Base-by-base conservation (phyloP, 1,284 basidiomycete genomes). In the Ustilago bromivora region DNA sequence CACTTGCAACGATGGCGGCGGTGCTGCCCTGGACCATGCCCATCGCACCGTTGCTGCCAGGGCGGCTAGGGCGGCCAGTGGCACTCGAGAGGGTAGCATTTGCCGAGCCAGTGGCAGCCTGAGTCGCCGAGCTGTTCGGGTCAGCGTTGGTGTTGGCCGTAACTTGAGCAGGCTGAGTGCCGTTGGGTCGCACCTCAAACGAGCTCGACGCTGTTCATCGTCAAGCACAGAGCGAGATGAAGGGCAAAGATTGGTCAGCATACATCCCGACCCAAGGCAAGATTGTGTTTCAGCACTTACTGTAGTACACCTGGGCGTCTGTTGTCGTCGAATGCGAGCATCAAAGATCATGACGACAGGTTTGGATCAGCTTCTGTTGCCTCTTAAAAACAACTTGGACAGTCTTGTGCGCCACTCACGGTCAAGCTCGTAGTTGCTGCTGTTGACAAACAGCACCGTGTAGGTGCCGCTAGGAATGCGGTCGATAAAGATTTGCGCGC, bases 361-460 rank as follows among this genome's bases (percentile, higher is more conserved):
- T 4, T 15, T 11, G 34, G 31, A 35, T 53, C 59, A 61, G 36
- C 17, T 11, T 23, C 10, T 23, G 31, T 17, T n/a, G 49, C 34
- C 23, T 28, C 23, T 3, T 28, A 28, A 28, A 28, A 28, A 3
- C 23, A 23, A 23, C 23, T 3, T 23, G 23, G 2, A 49, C 5
- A 31, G 3, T 41, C 19, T 17, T 36, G 10, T 19, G 12, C 4
- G 15, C 8, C n/a, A 64, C 61, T 51, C 56, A 64, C 53, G 53
- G 53, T 78, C 76, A 23, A 78, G 72, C 71, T 75, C 34, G 58
- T 78, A 78, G 69, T 78, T 78, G 76, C 69, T 71, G 66, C 69
- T 73, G 74, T 79, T 81, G 55, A 79, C 77, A 61, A 81, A 75
- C 12, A 81, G 66, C 51, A 81, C 32, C 17, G 40, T 58, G 67